A percentile compares a stretch with the other conserved stretches of the same genome.
These are phyloP conservation scores for Geranium brycei DNA, from an alignment of 345 rosid species.

Conservation along the genomic window DNA sequence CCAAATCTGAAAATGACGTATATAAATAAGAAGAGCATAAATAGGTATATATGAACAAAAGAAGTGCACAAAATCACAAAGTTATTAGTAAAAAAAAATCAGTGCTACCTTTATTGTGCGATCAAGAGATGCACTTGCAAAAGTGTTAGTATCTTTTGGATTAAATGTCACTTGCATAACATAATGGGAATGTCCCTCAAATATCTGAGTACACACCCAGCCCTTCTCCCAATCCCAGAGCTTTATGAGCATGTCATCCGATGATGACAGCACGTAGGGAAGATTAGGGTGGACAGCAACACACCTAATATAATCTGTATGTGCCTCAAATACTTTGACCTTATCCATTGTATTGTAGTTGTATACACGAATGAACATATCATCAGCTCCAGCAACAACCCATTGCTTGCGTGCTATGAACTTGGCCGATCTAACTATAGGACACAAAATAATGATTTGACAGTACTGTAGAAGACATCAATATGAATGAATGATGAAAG, in stretches of 20 bases:
- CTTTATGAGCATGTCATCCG: constrained; percentile 75
- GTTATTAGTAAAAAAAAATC: neutral
- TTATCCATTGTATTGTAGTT: constrained; percentile 56
- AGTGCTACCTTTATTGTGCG: constrained; percentile 50
- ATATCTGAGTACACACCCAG: constrained; percentile 51
- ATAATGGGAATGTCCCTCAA: constrained; percentile 68
- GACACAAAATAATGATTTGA: neutral
- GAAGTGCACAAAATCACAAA: neutral
- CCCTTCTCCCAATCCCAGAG: constrained; percentile 81
- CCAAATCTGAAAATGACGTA: constrained; percentile 52
- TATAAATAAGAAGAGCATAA: constrained; percentile 6
- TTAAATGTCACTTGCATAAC: constrained; percentile 72
- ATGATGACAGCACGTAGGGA: constrained; percentile 54
- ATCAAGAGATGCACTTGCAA: constrained; percentile 77
- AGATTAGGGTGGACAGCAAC: constrained; percentile 57
- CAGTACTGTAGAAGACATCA: neutral
- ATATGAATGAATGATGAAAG: neutral
- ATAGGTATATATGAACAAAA: constrained; percentile 4
- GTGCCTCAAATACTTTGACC: constrained; percentile 64
- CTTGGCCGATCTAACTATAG: constrained; percentile 29
- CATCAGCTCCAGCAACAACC: constrained; percentile 75
- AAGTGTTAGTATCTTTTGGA: constrained; percentile 55
- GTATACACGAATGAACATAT: constrained; percentile 60
- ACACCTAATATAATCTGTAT: constrained; percentile 60
- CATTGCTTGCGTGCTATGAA: constrained; percentile 34